Conservation (phyloP, 768 basidiomycete genomes). For the Suillus subaureus region DNA sequence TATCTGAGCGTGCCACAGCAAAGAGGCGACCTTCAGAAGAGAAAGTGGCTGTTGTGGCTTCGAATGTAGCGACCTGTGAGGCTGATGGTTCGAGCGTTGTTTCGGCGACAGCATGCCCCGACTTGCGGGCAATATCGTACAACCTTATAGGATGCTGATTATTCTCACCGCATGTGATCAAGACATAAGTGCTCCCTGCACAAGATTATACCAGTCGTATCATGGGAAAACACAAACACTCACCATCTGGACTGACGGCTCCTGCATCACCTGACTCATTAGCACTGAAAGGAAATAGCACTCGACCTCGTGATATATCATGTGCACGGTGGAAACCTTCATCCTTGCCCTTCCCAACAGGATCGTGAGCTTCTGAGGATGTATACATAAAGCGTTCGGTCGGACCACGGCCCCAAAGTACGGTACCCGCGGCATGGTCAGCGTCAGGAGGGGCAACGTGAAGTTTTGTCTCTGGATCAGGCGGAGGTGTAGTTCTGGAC, state of each 20-base stretch:
- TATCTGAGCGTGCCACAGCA: slow-evolving; percentile 62
- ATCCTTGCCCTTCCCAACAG: slow-evolving; percentile 9
- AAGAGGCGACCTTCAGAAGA: slow-evolving; percentile 65
- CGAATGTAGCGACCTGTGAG: slow-evolving; percentile 28
- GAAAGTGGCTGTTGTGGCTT: slow-evolving; percentile 53
- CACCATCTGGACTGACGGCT: slow-evolving; percentile 49
- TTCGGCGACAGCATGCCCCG: slow-evolving; percentile 27
- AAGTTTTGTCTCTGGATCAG: slow-evolving; percentile 17
- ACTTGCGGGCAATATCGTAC: slow-evolving; percentile 50
- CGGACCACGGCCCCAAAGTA: slow-evolving; percentile 52
- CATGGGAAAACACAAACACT: not conserved
- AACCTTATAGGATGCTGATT: slow-evolving; percentile 44
- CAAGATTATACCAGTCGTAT: not conserved
- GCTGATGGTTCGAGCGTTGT: slow-evolving; percentile 33
- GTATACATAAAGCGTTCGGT: slow-evolving; percentile 50
- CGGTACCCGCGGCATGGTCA: slow-evolving; percentile 43
- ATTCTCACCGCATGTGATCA: slow-evolving; percentile 32
- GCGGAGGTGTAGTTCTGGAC: slow-evolving; percentile 13
- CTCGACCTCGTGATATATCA: slow-evolving; percentile 36
- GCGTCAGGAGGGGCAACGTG: slow-evolving; percentile 18
- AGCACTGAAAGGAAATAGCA: slow-evolving; percentile 42
- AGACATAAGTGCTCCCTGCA: slow-evolving; percentile 26
- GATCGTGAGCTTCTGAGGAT: slow-evolving; percentile 50
- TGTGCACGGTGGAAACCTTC: slow-evolving; percentile 54
- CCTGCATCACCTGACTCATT: slow-evolving; percentile 57